Percentiles rank a stretch among this genome's conserved stretches.
These are phyloP conservation scores for Domatiomyces catenatus DNA, from an alignment of 2,329 filamentous ascomycete genomes.

Conservation along the genomic window DNA sequence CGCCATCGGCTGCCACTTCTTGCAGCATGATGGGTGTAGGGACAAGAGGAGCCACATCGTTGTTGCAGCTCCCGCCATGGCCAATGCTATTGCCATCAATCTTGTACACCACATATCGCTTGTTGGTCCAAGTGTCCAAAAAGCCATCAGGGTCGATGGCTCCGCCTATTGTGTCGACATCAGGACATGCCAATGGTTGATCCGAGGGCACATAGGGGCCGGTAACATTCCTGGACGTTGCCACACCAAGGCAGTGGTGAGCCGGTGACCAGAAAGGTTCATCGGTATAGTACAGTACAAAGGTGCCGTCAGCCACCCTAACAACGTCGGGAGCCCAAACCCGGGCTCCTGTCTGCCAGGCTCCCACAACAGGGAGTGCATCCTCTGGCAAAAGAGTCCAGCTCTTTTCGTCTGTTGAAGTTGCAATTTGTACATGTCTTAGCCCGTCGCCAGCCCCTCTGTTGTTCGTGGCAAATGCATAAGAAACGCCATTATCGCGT, in stretches of 20 bases:
- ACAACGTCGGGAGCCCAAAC: conserved; percentile 50
- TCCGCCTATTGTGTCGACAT: conserved; percentile 32
- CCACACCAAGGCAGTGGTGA: conserved; percentile 43
- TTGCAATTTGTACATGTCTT: conserved; percentile 39
- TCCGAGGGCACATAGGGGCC: conserved; percentile 40
- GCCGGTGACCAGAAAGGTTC: conserved; percentile 23
- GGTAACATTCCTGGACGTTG: conserved; percentile 30
- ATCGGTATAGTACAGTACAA: conserved; percentile 44
- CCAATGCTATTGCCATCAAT: conserved; percentile 47
- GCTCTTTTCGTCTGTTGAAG: conserved; percentile 32
- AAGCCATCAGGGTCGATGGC: conserved; percentile 50
- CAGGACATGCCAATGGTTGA: conserved; percentile 38
- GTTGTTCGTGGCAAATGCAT: conserved; percentile 43
- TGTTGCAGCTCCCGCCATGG: conserved; percentile 32
- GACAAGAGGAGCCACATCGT: conserved; percentile 26
- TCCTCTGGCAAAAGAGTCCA: conserved; percentile 38
- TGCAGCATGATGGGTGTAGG: conserved; percentile 29
- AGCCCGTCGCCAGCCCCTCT: conserved; percentile 21
- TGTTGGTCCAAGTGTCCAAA: conserved; percentile 35
- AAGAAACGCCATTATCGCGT: conserved; percentile 36
- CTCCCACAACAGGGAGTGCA: conserved; percentile 36
- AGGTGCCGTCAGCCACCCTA: conserved; percentile 28
- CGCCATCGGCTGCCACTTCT: conserved; percentile 30
- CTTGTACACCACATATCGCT: conserved; percentile 49
- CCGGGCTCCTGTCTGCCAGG: conserved; percentile 40